phyloP scores from a whole-genome alignment of 495 filamentous ascomycete genomes.

The Parachaetomium inaequale region DNA sequence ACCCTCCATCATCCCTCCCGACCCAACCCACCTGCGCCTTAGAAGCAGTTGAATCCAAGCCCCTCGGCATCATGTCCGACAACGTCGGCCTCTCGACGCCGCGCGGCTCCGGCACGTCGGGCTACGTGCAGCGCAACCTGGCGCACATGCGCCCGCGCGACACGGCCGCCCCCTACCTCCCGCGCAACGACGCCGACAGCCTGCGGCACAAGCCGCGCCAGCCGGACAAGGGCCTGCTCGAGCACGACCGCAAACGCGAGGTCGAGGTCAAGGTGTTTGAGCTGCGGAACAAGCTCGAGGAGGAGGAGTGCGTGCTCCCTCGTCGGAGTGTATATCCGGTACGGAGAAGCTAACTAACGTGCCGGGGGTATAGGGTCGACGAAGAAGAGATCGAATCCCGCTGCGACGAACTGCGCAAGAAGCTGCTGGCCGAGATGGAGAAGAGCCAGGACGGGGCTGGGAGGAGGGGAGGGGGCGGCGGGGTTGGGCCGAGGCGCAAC shows the following conservation, averaged over 20 bases:
- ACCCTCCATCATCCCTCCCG: neutral
- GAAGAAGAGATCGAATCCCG: constrained; percentile 76
- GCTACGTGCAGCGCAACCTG: constrained; percentile 93
- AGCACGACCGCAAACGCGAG: constrained; percentile 84
- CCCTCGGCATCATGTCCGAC: constrained; percentile 87
- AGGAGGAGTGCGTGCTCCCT: constrained; percentile 65
- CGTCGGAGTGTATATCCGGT: no score
- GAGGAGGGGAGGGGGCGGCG: constrained; percentile 24
- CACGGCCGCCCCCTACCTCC: constrained; percentile 54
- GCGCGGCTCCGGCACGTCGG: constrained; percentile 90
- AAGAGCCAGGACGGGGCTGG: constrained; percentile 24
- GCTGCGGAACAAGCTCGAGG: constrained; percentile 82
- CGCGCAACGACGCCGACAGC: constrained; percentile 53
- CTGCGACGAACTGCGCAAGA: constrained; percentile 60
- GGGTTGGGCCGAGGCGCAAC: constrained; percentile 42
- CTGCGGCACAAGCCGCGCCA: constrained; percentile 69
- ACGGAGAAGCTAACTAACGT: neutral
- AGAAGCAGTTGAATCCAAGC: no score
- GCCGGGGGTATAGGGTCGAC: constrained; percentile 50
- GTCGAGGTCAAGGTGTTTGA: constrained; percentile 92
- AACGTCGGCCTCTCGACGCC: constrained; percentile 98
- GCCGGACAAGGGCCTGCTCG: constrained; percentile 86
- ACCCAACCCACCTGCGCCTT: neutral
- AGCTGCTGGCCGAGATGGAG: constrained; percentile 56
- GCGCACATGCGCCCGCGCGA: constrained; percentile 82